Conservation (phyloP, 331 rosid species). For the Acacia pycnantha region DNA sequence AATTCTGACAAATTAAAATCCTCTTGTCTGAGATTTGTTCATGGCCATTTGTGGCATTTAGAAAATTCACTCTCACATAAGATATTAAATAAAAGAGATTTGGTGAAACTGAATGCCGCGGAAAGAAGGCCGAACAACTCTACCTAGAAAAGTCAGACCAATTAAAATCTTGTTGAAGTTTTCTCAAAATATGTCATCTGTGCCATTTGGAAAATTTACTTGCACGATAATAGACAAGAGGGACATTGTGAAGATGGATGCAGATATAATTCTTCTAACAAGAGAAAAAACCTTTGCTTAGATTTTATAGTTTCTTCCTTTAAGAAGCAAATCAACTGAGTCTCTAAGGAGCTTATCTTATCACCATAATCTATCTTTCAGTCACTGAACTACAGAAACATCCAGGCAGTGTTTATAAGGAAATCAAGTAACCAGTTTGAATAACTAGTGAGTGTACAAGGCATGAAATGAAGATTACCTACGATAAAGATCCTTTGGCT, state of each 20-base stretch:
- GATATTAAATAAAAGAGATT: neutral
- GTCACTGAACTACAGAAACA: neutral
- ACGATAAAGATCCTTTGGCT: conserved; percentile 85
- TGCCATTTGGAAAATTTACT: neutral
- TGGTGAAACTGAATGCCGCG: neutral
- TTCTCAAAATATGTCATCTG: neutral
- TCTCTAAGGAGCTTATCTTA: neutral
- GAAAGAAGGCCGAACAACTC: neutral
- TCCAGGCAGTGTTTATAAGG: neutral
- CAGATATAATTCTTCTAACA: neutral
- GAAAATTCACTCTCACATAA: neutral
- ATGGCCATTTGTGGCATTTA: neutral
- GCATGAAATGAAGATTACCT: conserved; percentile 50
- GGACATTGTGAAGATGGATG: neutral
- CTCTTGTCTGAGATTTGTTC: neutral
- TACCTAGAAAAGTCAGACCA: neutral
- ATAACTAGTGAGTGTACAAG: conserved; percentile 2
- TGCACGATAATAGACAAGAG: neutral
- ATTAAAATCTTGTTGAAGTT: neutral
- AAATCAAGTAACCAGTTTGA: neutral
- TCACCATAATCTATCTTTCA: neutral
- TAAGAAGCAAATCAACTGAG: neutral
- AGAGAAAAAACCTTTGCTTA: neutral
- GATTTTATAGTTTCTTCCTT: neutral
- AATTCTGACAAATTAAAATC: neutral